Evolutionary conservation across 495 filamentous ascomycete species (phyloP).

Genomic region (Poronia punctata): DNA sequence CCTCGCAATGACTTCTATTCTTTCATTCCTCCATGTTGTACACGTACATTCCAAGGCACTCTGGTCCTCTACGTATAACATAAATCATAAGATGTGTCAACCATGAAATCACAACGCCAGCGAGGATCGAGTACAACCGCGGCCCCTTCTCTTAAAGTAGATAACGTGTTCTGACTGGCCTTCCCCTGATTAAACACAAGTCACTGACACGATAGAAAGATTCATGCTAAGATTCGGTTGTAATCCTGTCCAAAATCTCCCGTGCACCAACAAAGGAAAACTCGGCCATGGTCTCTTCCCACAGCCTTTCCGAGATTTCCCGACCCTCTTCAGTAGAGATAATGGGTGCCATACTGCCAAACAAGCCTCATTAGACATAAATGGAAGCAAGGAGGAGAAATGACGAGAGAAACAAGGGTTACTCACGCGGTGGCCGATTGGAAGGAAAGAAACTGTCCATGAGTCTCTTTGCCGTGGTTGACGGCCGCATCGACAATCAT

Average conservation of each 20-base stretch:
- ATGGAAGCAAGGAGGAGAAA: constrained; percentile 8
- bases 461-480: constrained; percentile 32
- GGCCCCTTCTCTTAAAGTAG: too few species aligned
- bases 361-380: not conserved
- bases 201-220: too few species aligned
- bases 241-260: not conserved
- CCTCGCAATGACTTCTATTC: too few species aligned
- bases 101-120: too few species aligned
- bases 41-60: too few species aligned
- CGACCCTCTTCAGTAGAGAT: constrained; percentile 31
- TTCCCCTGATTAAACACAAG: too few species aligned
- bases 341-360: not conserved
- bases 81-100: too few species aligned
- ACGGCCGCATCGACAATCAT: constrained; percentile 33
- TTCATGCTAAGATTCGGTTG: too few species aligned
- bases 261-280: constrained; percentile 23
- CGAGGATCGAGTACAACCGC: too few species aligned
- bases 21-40: too few species aligned
- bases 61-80: too few species aligned
- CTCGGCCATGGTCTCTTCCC: constrained; percentile 36
- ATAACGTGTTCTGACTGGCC: too few species aligned
- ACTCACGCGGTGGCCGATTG: constrained; percentile 32
- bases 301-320: constrained; percentile 23
- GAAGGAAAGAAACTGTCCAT: constrained; percentile 32
- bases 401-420: not conserved